These are phyloP conservation scores for Tubosaeta sp. DNA, from an alignment of 768 basidiomycete species.

Conservation along the genomic window DNA sequence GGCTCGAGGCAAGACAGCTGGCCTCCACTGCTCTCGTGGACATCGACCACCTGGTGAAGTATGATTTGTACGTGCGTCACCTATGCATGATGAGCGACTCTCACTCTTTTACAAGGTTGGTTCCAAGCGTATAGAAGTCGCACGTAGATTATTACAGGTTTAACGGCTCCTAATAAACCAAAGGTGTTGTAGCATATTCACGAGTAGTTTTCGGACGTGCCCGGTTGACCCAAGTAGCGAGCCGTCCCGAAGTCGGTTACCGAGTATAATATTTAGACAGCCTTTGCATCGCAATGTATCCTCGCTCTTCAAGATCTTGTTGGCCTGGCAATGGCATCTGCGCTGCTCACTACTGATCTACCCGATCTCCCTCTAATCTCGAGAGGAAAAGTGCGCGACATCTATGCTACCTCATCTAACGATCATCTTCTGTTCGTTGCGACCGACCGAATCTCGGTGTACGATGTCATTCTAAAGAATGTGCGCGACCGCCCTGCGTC, in stretches of 20 bases:
- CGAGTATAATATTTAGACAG: conserved; percentile 2
- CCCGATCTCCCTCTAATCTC: conserved; percentile 68
- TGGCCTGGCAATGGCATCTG: conserved; percentile 21
- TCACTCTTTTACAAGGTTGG: conserved; percentile 39
- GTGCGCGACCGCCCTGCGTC: conserved; percentile 44
- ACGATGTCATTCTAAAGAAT: conserved; percentile 92
- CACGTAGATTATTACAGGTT: conserved; percentile 13
- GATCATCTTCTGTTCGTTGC: conserved; percentile 87
- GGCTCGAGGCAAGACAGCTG: conserved; percentile 87
- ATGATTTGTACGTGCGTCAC: conserved; percentile 69
- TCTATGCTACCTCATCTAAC: conserved; percentile 73
- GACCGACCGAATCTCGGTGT: conserved; percentile 93
- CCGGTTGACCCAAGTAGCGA: conserved; percentile 9
- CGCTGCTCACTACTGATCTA: conserved; percentile 54
- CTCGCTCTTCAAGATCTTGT: not conserved
- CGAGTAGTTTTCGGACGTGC: conserved; percentile 3
- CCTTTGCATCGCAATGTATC: not conserved
- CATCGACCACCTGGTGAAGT: conserved; percentile 81
- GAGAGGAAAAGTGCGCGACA: conserved; percentile 93
- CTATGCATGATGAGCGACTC: conserved; percentile 1
- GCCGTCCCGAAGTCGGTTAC: conserved; percentile 13
- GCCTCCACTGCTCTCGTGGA: conserved; percentile 75
- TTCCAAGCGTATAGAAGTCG: conserved; percentile 40
- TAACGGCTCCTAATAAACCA: conserved; percentile 5
- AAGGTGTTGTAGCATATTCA: conserved; percentile 17